A percentile compares a stretch with the other conserved stretches of the same genome.
Conservation (phyloP, 805 yeast genomes). For the Candida jianshihensis region DNA sequence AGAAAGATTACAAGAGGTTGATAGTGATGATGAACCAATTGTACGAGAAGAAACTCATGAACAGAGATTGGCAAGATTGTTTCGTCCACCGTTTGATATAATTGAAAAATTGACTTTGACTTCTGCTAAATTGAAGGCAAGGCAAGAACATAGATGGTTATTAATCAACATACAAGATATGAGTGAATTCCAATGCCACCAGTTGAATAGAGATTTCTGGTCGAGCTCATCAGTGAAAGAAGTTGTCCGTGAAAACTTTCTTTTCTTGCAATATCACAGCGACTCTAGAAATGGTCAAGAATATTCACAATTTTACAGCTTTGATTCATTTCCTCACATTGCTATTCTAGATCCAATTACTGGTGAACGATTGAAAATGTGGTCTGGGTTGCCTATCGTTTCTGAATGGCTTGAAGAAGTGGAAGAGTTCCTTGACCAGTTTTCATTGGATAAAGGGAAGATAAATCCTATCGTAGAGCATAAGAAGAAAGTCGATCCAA, state of each 20-base stretch:
- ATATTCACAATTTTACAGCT: constrained; percentile 67
- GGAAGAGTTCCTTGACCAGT: constrained; percentile 57
- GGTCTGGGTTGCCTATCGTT: constrained; percentile 62
- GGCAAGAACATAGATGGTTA: constrained; percentile 66
- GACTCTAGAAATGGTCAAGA: constrained; percentile 70
- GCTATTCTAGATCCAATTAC: constrained; percentile 93
- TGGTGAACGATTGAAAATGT: constrained; percentile 77
- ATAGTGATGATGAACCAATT: constrained; percentile 28
- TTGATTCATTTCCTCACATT: constrained; percentile 74
- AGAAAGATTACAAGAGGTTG: constrained; percentile 29
- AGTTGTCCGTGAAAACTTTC: constrained; percentile 56
- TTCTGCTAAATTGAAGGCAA: constrained; percentile 62
- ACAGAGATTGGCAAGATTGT: constrained; percentile 63
- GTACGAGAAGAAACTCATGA: constrained; percentile 29
- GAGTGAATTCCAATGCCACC: constrained; percentile 81
- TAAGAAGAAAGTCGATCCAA: constrained; percentile 55
- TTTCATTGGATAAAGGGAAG: constrained; percentile 56
- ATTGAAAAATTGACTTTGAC: constrained; percentile 66
- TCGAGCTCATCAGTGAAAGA: constrained; percentile 60
- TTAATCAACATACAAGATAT: constrained; percentile 83
- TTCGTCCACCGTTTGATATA: constrained; percentile 91
- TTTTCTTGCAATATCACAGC: constrained; percentile 79
- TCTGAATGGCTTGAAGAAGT: constrained; percentile 61
- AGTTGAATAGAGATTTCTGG: constrained; percentile 92
- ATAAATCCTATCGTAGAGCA: constrained; percentile 62